Conservation (phyloP, 2,329 filamentous ascomycete species). For the Akanthomyces lecanii region DNA sequence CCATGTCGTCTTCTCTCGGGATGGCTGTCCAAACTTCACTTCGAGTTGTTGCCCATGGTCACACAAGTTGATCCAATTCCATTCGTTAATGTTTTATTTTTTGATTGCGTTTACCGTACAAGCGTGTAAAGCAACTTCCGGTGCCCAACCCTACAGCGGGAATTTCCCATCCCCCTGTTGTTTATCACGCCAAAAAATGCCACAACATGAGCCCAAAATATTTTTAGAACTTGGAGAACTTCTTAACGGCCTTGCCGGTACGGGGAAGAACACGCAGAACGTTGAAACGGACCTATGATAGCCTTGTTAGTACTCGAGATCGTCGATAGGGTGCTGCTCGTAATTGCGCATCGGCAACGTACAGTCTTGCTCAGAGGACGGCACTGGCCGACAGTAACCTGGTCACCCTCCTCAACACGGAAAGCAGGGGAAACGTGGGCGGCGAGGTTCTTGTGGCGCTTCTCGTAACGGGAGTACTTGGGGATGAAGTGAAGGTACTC, state of each 20-base stretch:
- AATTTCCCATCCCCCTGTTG: conserved; percentile 35
- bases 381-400: conserved; percentile 99
- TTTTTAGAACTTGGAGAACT: conserved; percentile 95
- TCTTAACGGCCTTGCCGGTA: conserved; percentile 96
- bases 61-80: conserved; percentile 23
- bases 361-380: conserved; percentile 99
- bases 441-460: conserved; percentile 99
- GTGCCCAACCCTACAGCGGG: conserved; percentile 38
- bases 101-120: conserved; percentile 44
- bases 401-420: conserved; percentile 99
- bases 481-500: conserved; percentile 99
- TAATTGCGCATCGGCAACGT: conserved; percentile 41
- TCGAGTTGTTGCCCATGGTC: not conserved
- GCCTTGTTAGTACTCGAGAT: conserved; percentile 23
- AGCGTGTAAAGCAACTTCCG: conserved; percentile 40
- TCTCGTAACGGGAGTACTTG: conserved; percentile 99
- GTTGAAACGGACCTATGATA: conserved; percentile 88
- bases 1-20: no score
- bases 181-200: conserved; percentile 55
- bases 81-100: conserved; percentile 41
- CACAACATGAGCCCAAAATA: conserved; percentile 40
- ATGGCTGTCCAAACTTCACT: not conserved
- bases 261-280: conserved; percentile 96
- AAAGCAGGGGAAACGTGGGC: conserved; percentile 99
- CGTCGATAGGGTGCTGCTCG: not conserved